These are phyloP conservation scores for Talaromyces proteolyticus DNA, from an alignment of 495 filamentous ascomycete genomes.

Conservation along the genomic window DNA sequence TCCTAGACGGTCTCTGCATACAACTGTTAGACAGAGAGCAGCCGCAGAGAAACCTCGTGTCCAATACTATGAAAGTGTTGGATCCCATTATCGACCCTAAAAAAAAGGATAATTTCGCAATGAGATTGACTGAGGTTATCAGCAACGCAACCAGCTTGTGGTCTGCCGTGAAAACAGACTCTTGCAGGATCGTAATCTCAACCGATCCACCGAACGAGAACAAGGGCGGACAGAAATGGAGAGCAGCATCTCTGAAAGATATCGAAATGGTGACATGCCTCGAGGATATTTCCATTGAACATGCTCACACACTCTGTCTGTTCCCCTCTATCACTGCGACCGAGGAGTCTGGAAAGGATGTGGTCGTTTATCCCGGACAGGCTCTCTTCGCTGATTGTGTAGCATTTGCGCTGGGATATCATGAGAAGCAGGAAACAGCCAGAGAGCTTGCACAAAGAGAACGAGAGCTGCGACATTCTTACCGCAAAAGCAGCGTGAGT, in stretches of 20 bases:
- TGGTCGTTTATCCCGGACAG: neutral
- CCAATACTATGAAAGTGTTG: neutral
- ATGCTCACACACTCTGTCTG: neutral
- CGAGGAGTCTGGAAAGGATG: neutral
- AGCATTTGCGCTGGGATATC: neutral
- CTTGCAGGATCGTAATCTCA: neutral
- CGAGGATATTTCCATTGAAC: neutral
- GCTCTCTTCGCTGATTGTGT: neutral
- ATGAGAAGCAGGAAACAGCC: neutral
- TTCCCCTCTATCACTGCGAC: neutral
- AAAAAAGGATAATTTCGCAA: neutral
- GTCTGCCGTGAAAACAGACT: neutral
- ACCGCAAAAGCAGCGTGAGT: neutral
- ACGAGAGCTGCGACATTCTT: neutral
- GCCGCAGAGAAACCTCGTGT: neutral
- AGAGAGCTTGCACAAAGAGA: neutral
- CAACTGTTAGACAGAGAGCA: neutral
- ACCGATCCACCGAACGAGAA: neutral
- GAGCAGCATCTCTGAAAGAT: neutral
- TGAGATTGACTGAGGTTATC: neutral
- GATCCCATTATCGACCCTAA: neutral
- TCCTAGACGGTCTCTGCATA: neutral
- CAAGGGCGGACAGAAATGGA: neutral
- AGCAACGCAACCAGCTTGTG: neutral
- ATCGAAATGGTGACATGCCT: neutral